Evolutionary conservation across 345 rosid species (phyloP), one percentile per base, ranked within the genome.

Genomic region (Tarenaya hassleriana): DNA sequence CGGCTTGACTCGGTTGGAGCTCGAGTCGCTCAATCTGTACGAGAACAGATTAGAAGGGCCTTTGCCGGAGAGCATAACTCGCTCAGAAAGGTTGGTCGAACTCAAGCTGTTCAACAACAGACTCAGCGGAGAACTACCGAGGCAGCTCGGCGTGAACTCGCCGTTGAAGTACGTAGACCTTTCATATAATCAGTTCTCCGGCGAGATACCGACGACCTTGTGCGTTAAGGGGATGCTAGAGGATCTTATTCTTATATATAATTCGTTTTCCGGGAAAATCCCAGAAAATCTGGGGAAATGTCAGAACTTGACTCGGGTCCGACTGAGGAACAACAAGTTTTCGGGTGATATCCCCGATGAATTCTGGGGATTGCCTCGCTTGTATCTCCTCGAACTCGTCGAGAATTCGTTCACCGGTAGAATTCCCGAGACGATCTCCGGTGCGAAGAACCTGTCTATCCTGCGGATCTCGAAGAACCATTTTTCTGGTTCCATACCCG

Each of bases 291-390:
- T 92, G 2, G 82, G 80, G 0, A 71, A 71, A 14, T 92, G 96
- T 60, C 39, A 41, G 56, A 92, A 88, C 74, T 74, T 84, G 41
- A 31, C 41, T 8, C 84, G 96, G 35, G 78, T 86, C 38, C 77
- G 96, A 17, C 47, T 92, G 24, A 75, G 52, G 67, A 66, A 71
- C 55, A 87, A 87, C 40, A 52, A 41, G 54, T 71, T 92, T 7
- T 67, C 81, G 0, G 96, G 96, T 50, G 33, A 51, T 0, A 68
- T 92, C 21, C 90, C 96, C 0, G 71, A 69, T 10, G 66, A 56
- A 0, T 69, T 92, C 34, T 92, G 98, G 98, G 94, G 86, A 2
- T 68, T 79, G 55, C 95, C 92, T 14, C 62, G 58, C 11, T 69
- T 78, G 3, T 76, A 58, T 52, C 77, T 92, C 53, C 73, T 92